Base-by-base conservation (phyloP, 495 filamentous ascomycete species). In the Rostrohypoxylon terebratum region DNA sequence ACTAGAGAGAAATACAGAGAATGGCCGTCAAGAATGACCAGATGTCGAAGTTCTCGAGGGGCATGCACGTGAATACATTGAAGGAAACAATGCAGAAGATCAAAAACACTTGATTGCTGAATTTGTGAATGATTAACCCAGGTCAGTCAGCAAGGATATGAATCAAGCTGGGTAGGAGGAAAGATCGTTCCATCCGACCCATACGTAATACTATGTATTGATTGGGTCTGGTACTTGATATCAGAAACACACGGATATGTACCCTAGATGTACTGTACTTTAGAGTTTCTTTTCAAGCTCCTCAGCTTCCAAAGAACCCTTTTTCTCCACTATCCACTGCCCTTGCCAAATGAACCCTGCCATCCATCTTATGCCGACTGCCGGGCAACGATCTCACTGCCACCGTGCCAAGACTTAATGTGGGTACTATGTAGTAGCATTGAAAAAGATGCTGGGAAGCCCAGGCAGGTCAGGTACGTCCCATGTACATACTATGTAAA, bases 301-400 rank as follows among this genome's bases (percentile, higher is more conserved):
- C 23, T 51, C 16, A 62, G 48, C 44, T 60, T 55, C 47, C 42
- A 66, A 64, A 53, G 44, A 68, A 33, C 23, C 48, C 21, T 28
- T 53, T 31, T 25, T 42, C 42, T 54, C 63, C 59, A 57, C 69
- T 23, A 44, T 16, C 33, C 40, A 57, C 69, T 23, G 44, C 25
- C 33, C 40, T 45, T 59, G 20, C 59, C 16, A 54, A 54, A 53
- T 47, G 8, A 66, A 21, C 70, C 65, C 51, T 59, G 65, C 47
- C 25, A 69, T 57, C 47, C 25, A 69, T 57, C 47, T 36, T 58
- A 50, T 66, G 62, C 66, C 66, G 71, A 63, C 50, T 70, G 71
- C 71, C 71, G 71, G 57, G 66, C 45, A 74, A 67, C 62, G 71
- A 69, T 66, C 66, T 73, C 60, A 69, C 66, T 69, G 71, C 66